Evolutionary conservation across 495 filamentous ascomycete species (phyloP), one percentile per base, ranked within the genome.

Genomic region (Venustampulla echinocandica): DNA sequence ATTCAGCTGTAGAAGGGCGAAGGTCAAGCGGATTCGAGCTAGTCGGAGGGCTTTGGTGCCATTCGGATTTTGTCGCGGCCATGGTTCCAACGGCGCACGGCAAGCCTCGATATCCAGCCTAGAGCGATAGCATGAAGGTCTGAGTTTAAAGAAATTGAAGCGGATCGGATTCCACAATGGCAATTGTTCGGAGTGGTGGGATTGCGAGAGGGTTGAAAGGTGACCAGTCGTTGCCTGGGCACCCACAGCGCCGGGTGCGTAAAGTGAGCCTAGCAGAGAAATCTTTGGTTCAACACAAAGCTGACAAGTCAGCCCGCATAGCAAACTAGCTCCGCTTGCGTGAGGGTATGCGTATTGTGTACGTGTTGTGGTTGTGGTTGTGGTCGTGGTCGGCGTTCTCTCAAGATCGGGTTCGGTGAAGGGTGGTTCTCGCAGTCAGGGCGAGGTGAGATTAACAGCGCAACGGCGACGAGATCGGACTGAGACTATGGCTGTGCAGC

Each of bases 1-100:
- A 34, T 42, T 53, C 56, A 38, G 55, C 52, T 24, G 35, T 24
- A 42, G 46, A 44, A 19, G 53, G 42, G 10, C 50, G 37, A 45
- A 56, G 49, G 18, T 54, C 46, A 33, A 61, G 33, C 11, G 44
- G 21, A 11, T 40, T 37, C 18, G 50, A 21, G 23, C 5, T 50
- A 39, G 44, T 55, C 40, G 49, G 54, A 46, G 37, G 45, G 38
- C 21, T 63, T 54, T 21, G 47, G 27, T 30, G 7, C 27, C 7
- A 7, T 30, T n/a, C 27, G 7, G 7, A 7, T 7, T 30, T 30
- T 7, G 27, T 30, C n/a, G 27, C n/a, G n/a, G 27, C 27, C 27
- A 30, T 30, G 27, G 7, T 30, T n/a, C 7, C 27, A 30, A 30
- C 7, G 27, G 7, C 27, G 27, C 27, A 30, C 27, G n/a, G 27